These are phyloP conservation scores for Elongisporangium senticosum DNA, from an alignment of 352 stramenopile genomes.

Conservation along the genomic window DNA sequence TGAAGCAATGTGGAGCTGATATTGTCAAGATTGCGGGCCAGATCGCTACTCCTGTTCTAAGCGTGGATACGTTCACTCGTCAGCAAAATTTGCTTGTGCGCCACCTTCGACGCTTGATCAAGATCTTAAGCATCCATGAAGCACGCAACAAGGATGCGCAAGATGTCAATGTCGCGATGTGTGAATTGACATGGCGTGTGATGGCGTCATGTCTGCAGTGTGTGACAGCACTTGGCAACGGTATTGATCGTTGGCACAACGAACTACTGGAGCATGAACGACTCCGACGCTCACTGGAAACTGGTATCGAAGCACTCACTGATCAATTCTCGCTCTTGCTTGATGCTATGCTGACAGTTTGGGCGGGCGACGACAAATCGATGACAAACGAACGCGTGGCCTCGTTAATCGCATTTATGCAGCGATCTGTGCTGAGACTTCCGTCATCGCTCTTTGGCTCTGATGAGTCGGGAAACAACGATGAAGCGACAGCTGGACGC, in stretches of 20 bases:
- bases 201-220: constrained; percentile 18
- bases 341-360: not conserved
- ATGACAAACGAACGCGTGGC: not conserved
- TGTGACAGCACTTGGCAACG: not conserved
- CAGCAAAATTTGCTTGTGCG: constrained; percentile 6
- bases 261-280: not conserved
- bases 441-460: not conserved
- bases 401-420: not conserved
- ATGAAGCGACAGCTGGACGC: not conserved
- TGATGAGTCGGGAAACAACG: not conserved
- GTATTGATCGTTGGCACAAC: not conserved
- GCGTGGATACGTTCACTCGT: not conserved
- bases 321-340: not conserved
- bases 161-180: constrained; percentile 17
- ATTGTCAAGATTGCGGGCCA: constrained; percentile 6
- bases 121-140: constrained; percentile 7
- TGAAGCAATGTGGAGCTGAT: constrained; percentile 16
- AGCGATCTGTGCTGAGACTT: not conserved
- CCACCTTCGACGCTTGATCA: constrained; percentile 12
- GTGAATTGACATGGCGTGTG: constrained; percentile 29
- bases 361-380: not conserved
- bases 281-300: not conserved
- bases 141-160: constrained; percentile 3
- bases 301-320: not conserved
- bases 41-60: not conserved